These are phyloP conservation scores for Xerocomus minutiporus DNA, from an alignment of 1,284 basidiomycete genomes.

Conservation along the genomic window DNA sequence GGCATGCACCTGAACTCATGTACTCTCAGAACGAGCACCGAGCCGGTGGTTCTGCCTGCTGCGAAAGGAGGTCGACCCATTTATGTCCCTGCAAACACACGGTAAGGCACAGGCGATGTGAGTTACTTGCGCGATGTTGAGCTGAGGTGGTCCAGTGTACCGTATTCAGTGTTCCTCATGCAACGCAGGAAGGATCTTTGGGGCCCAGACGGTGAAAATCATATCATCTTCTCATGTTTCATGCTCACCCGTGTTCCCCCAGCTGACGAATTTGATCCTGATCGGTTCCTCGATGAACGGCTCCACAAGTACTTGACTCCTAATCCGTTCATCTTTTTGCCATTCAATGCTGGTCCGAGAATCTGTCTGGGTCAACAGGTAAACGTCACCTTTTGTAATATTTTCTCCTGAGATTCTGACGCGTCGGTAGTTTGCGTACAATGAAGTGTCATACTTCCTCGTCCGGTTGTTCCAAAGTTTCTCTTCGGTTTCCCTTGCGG, in stretches of 20 bases:
- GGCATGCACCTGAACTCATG: neutral
- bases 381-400: neutral
- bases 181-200: slow-evolving; percentile 36
- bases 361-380: slow-evolving; percentile 49
- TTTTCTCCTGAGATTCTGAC: neutral
- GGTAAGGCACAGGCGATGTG: slow-evolving; percentile 29
- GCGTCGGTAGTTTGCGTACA: slow-evolving; percentile 38
- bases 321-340: slow-evolving; percentile 38
- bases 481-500: slow-evolving; percentile 33
- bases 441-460: slow-evolving; percentile 40
- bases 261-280: slow-evolving; percentile 38
- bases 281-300: slow-evolving; percentile 38
- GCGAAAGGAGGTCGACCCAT: slow-evolving; percentile 31
- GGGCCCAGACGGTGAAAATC: slow-evolving; percentile 35
- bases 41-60: slow-evolving; percentile 40
- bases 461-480: slow-evolving; percentile 41
- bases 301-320: slow-evolving; percentile 28
- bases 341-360: slow-evolving; percentile 43
- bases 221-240: neutral
- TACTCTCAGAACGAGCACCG: slow-evolving; percentile 38
- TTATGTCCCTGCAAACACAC: slow-evolving; percentile 38
- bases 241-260: neutral
- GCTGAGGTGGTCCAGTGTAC: slow-evolving; percentile 17
- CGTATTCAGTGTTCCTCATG: slow-evolving; percentile 34
- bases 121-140: slow-evolving; percentile 23